These are phyloP conservation scores for Thelonectria olida DNA, from an alignment of 2,329 filamentous ascomycete genomes.

Conservation along the genomic window DNA sequence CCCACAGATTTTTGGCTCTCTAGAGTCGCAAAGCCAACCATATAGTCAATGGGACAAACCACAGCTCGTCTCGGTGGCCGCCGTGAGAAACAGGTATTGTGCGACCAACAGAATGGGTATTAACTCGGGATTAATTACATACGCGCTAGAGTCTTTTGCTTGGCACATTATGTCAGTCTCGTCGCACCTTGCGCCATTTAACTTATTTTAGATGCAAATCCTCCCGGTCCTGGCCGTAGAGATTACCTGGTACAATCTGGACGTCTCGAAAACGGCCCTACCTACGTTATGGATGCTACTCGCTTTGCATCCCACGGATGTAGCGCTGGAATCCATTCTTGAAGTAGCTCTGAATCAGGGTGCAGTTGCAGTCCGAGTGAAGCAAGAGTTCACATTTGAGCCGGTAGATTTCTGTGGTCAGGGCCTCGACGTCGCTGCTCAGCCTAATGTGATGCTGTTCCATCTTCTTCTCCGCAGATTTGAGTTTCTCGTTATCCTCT, in stretches of 20 bases:
- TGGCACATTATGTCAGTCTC: not conserved
- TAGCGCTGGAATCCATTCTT: slow-evolving; percentile 14
- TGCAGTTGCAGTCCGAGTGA: slow-evolving; percentile 23
- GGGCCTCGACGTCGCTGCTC: slow-evolving; percentile 5
- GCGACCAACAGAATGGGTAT: not conserved
- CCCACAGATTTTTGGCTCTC: too few species aligned
- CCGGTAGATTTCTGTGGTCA: slow-evolving; percentile 15
- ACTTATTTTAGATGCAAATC: not conserved
- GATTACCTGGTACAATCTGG: not conserved
- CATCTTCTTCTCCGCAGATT: slow-evolving; percentile 13
- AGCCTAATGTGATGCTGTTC: slow-evolving; percentile 14
- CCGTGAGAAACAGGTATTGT: too few species aligned
- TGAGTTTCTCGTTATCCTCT: slow-evolving; percentile 15
- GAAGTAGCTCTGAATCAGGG: slow-evolving; percentile 22
- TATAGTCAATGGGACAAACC: too few species aligned
- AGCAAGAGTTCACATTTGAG: slow-evolving; percentile 24
- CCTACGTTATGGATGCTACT: not conserved
- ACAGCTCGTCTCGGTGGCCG: too few species aligned
- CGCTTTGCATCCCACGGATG: not conserved
- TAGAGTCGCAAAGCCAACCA: too few species aligned
- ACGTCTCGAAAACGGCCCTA: not conserved
- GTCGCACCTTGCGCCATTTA: not conserved
- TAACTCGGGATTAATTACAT: not conserved
- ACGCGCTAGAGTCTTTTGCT: not conserved
- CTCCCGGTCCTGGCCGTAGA: not conserved